Percentiles rank a stretch among this genome's conserved stretches.
Conservation (phyloP, 2,329 filamentous ascomycete genomes). For the Trichophyton schoenleinii region DNA sequence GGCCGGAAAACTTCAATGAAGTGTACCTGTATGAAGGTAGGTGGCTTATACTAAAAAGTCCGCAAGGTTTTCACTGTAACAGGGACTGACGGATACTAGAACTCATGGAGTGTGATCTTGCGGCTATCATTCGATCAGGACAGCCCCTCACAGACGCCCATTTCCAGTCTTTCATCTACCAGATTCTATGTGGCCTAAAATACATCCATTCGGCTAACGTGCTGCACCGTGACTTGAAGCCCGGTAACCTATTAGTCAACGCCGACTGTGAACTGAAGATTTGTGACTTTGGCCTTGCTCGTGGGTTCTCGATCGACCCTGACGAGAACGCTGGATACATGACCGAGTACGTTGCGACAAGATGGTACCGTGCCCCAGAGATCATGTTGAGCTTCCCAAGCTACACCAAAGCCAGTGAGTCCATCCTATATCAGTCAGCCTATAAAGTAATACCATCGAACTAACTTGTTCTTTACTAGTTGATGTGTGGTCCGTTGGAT, state of each 20-base stretch:
- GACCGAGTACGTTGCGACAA: conserved; percentile 97
- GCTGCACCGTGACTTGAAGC: conserved; percentile 90
- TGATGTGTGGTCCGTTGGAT: conserved; percentile 98
- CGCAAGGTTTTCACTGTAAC: no score
- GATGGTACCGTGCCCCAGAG: conserved; percentile 97
- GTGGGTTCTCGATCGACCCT: conserved; percentile 92
- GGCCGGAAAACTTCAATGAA: conserved; percentile 97
- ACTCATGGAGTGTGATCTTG: conserved; percentile 97
- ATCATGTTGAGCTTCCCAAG: conserved; percentile 99
- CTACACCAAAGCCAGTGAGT: conserved; percentile 99
- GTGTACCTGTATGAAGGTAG: conserved; percentile 95
- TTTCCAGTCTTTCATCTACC: conserved; percentile 99
- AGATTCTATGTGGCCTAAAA: conserved; percentile 96
- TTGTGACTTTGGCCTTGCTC: conserved; percentile 90
- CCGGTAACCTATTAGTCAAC: conserved; percentile 92
- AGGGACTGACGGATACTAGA: conserved; percentile 44
- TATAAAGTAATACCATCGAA: conserved; percentile 14
- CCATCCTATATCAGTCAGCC: neutral
- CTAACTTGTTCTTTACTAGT: conserved; percentile 42
- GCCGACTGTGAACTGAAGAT: conserved; percentile 99
- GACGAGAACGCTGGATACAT: conserved; percentile 99
- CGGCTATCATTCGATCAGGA: conserved; percentile 92
- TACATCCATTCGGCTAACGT: conserved; percentile 99
- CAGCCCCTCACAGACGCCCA: conserved; percentile 96
- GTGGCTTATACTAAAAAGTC: conserved; percentile 15